A percentile compares a stretch with the other conserved stretches of the same genome.
Evolutionary conservation across 306 rosid species (phyloP).

Genomic region (Gastrolobium bilobum): DNA sequence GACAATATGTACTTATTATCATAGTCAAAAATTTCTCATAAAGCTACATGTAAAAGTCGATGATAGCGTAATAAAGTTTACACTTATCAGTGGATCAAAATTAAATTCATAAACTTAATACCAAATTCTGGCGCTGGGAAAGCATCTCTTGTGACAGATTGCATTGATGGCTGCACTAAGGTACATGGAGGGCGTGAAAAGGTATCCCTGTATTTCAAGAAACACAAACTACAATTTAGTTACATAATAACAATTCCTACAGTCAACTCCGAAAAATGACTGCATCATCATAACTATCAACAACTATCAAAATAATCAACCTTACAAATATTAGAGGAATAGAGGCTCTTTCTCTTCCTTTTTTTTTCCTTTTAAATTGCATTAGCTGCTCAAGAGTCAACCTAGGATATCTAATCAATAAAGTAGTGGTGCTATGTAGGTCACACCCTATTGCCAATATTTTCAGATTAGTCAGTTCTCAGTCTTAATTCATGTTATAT

Average conservation of each 20-base stretch:
- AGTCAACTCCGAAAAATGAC: constrained; percentile 19
- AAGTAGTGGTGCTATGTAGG: constrained; percentile 12
- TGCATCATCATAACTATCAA: constrained; percentile 21
- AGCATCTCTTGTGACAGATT: constrained; percentile 53
- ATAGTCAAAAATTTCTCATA: constrained; percentile 3
- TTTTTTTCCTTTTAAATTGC: neutral
- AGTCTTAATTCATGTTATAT: constrained; percentile 11
- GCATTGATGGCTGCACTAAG: constrained; percentile 91
- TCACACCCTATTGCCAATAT: constrained; percentile 28
- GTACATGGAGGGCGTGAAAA: constrained; percentile 85
- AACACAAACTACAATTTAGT: constrained; percentile 44
- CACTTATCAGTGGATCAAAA: constrained; percentile 27
- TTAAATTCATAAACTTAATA: constrained; percentile 49
- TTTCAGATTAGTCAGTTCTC: constrained; percentile 33
- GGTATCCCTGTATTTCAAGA: constrained; percentile 79
- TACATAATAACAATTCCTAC: neutral
- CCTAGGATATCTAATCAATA: constrained; percentile 21
- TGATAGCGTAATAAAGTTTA: neutral
- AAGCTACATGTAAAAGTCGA: neutral
- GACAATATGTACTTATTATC: constrained; percentile 14
- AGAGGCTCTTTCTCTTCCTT: neutral
- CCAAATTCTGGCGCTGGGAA: constrained; percentile 79
- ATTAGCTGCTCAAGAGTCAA: constrained; percentile 34
- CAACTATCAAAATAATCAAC: constrained; percentile 35
- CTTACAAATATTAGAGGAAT: too few species aligned